Evolutionary conservation across 768 basidiomycete genomes (phyloP).

Genomic region (Clitopilus passeckerianus): DNA sequence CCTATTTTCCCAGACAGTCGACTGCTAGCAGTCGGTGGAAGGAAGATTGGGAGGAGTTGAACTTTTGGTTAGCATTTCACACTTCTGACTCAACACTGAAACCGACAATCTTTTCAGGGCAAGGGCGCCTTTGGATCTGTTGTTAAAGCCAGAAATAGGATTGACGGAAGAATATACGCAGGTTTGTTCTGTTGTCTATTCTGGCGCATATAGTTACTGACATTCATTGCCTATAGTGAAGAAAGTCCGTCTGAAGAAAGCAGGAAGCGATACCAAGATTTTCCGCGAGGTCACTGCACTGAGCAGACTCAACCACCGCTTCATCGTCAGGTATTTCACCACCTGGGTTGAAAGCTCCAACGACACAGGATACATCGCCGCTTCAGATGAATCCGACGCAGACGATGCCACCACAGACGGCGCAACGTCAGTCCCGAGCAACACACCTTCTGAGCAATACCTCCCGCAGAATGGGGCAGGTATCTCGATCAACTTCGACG

Average conservation of each 20-base stretch:
- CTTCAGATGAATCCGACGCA: constrained; percentile 48
- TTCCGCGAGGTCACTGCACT: constrained; percentile 88
- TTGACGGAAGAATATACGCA: constrained; percentile 82
- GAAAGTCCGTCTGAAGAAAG: constrained; percentile 77
- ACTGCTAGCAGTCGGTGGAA: constrained; percentile 73
- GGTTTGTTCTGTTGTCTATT: constrained; percentile 32
- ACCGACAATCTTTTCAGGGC: constrained; percentile 40
- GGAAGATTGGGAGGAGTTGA: constrained; percentile 92
- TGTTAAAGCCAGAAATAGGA: constrained; percentile 87
- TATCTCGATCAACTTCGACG: constrained; percentile 60
- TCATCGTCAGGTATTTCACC: constrained; percentile 89
- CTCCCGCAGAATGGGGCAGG: constrained; percentile 46
- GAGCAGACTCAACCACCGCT: constrained; percentile 82
- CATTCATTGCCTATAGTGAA: constrained; percentile 51
- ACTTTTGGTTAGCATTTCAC: constrained; percentile 47
- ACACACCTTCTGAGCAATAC: constrained; percentile 20
- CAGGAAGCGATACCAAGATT: constrained; percentile 81
- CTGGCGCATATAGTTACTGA: background rate
- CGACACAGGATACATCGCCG: constrained; percentile 36
- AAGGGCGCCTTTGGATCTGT: constrained; percentile 93
- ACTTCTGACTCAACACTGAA: background rate
- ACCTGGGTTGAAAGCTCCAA: constrained; percentile 75
- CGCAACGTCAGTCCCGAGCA: constrained; percentile 50
- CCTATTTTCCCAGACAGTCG: constrained; percentile 48
- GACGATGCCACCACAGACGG: constrained; percentile 33